These are phyloP conservation scores for Hondaea fermentalgiana DNA, from an alignment of 108 stramenopile species.

Conservation along the genomic window DNA sequence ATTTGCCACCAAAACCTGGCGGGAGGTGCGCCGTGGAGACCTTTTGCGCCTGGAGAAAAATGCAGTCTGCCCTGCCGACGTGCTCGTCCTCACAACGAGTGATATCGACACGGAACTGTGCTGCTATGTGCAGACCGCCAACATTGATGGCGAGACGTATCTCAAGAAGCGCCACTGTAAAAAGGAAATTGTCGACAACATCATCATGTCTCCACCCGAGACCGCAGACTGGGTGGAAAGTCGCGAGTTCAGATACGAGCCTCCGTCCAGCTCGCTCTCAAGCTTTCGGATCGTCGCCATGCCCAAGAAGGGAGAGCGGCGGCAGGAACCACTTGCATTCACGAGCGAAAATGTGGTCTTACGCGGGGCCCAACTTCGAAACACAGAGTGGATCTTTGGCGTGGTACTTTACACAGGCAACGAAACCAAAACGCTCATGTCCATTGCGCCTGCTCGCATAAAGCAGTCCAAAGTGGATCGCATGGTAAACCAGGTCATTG, in stretches of 20 bases:
- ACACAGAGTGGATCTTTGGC: constrained; percentile 88
- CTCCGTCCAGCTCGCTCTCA: background rate
- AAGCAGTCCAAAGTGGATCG: constrained; percentile 82
- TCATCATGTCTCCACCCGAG: background rate
- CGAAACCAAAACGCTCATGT: constrained; percentile 83
- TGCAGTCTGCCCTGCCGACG: constrained; percentile 83
- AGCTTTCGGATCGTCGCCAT: background rate
- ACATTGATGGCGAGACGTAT: constrained; percentile 96
- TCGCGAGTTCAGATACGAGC: background rate
- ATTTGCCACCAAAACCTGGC: background rate
- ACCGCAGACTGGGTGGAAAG: background rate
- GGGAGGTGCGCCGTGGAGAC: constrained; percentile 72
- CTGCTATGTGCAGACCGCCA: constrained; percentile 82
- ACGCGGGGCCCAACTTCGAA: constrained; percentile 80
- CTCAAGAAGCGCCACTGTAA: constrained; percentile 52
- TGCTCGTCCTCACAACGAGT: constrained; percentile 71
- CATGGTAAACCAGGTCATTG: constrained; percentile 40
- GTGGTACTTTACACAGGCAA: constrained; percentile 84
- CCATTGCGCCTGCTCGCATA: constrained; percentile 74
- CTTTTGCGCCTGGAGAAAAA: constrained; percentile 74
- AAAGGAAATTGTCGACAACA: background rate
- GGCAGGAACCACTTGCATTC: background rate
- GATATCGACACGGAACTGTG: constrained; percentile 58
- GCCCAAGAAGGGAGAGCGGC: background rate
- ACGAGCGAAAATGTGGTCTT: constrained; percentile 65